Conservation (phyloP, 352 stramenopile species). For the Globisporangium nodosum region DNA sequence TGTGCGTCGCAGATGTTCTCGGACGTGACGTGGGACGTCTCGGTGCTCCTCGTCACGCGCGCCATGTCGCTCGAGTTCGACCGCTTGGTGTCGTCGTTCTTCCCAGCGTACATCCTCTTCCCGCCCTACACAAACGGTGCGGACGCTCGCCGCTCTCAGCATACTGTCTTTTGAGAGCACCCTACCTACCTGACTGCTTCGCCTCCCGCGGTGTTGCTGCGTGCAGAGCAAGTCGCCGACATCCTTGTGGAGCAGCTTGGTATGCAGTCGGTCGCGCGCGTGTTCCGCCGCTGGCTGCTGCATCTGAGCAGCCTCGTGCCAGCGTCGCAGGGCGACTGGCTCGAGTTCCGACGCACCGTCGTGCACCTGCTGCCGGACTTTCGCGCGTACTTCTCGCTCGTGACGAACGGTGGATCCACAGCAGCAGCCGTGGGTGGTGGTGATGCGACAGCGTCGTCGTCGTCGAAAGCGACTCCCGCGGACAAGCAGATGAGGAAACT, state of each 20-base stretch:
- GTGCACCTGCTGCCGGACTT: slow-evolving; percentile 57
- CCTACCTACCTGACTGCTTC: slow-evolving; percentile 2
- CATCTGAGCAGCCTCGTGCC: slow-evolving; percentile 41
- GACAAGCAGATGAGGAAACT: slow-evolving; percentile 23
- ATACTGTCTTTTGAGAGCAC: slow-evolving; percentile 1
- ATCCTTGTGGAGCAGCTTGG: slow-evolving; percentile 54
- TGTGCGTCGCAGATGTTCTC: slow-evolving; percentile 36
- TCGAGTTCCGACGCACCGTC: slow-evolving; percentile 51
- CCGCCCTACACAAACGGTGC: slow-evolving; percentile 50
- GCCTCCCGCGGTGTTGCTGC: background rate
- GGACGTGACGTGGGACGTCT: slow-evolving; percentile 40
- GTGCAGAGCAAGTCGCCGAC: slow-evolving; percentile 42
- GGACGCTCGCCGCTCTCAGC: background rate
- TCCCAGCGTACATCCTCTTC: slow-evolving; percentile 51
- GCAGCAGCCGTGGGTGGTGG: background rate
- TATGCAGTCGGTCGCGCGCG: slow-evolving; percentile 26
- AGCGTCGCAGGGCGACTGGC: slow-evolving; percentile 51
- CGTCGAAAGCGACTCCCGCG: slow-evolving; percentile 8
- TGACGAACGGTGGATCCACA: background rate
- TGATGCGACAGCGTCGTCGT: background rate
- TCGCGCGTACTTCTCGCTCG: slow-evolving; percentile 13
- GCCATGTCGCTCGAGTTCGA: slow-evolving; percentile 68
- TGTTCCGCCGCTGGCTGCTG: slow-evolving; percentile 53
- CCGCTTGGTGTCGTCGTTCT: slow-evolving; percentile 40
- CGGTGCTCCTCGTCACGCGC: slow-evolving; percentile 58